These are phyloP conservation scores for Trichoderma virens DNA, from an alignment of 495 filamentous ascomycete species.

Conservation along the genomic window DNA sequence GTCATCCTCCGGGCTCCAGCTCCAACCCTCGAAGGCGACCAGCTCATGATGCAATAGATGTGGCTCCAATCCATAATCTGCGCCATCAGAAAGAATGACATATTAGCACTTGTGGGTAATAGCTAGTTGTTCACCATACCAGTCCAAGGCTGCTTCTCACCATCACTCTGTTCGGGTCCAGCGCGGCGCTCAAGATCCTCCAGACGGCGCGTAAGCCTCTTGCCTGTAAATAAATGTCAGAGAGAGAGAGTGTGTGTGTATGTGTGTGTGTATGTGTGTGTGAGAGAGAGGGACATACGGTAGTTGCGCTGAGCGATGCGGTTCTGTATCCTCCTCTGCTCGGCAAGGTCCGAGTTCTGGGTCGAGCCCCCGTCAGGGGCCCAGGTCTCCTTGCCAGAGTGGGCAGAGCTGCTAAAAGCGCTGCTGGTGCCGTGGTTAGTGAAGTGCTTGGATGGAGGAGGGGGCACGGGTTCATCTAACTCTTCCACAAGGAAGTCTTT, in stretches of 20 bases:
- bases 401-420: constrained; percentile 92
- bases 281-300: constrained; percentile 64
- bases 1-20: no score
- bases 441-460: constrained; percentile 47
- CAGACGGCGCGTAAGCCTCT: constrained; percentile 96
- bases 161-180: constrained; percentile 64
- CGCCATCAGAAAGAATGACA: no score
- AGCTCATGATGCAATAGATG: no score
- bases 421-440: constrained; percentile 77
- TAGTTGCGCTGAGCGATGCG: constrained; percentile 97
- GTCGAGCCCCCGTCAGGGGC: constrained; percentile 99
- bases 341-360: constrained; percentile 95
- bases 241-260: neutral
- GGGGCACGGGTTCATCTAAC: no score
- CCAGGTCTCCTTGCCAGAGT: no score
- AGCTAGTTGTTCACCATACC: no score
- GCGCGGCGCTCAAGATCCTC: constrained; percentile 94
- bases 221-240: constrained; percentile 53
- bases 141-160: constrained; percentile 40
- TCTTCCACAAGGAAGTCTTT: no score
- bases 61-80: no score
- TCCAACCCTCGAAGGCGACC: no score
- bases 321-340: constrained; percentile 92
- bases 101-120: no score
- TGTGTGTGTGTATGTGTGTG: no score